Evolutionary conservation across 176 grass and related monocot genomes (phyloP), one percentile per base, ranked within the genome.

Genomic region (Ensete glaucum): DNA sequence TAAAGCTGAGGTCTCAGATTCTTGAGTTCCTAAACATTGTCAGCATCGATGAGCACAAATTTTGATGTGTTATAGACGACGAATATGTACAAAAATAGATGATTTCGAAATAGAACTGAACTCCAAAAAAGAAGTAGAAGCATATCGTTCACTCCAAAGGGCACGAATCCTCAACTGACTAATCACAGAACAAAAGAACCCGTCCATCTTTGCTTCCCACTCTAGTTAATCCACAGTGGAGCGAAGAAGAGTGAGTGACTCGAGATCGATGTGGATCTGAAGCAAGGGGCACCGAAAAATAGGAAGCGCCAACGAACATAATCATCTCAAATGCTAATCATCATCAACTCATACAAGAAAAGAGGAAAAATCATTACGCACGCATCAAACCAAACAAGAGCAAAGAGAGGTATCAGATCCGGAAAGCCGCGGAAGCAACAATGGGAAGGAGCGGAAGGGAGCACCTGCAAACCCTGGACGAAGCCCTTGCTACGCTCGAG

Each of bases 1-100:
- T 99, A 91, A 77, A 99, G 96, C 73, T 99, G 96, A 76, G 96
- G 91, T 29, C 96, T 88, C 82, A 99, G 65, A 82, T 89, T 99
- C 86, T 99, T 99, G 84, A 99, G 89, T 79, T 95, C 96, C 96
- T 99, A 84, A 81, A 80, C 53, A 48, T 52, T 73, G 7, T 16
- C 25, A 76, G 57, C 53, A 67, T 43, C 55, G 19, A 65, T 26
- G 24, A 78, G 17, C 51, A 63, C 64, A 22, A 86, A 53, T 60
- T 22, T 53, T 71, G 14, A 25, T 52, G 75, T 56, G 25, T 16
- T 67, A 3, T 7, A 69, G 67, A 20, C 17, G 43, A 70, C 12
- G 2, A 65, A 26, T 24, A 11, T 13, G 23, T 26, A 65, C 23
- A 10, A n/a, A n/a, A 3, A n/a, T 60, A 65, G 20, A 65, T 13